Evolutionary conservation across 352 stramenopile genomes (phyloP).

Genomic region (Globisporangium rhizosaccharum): DNA sequence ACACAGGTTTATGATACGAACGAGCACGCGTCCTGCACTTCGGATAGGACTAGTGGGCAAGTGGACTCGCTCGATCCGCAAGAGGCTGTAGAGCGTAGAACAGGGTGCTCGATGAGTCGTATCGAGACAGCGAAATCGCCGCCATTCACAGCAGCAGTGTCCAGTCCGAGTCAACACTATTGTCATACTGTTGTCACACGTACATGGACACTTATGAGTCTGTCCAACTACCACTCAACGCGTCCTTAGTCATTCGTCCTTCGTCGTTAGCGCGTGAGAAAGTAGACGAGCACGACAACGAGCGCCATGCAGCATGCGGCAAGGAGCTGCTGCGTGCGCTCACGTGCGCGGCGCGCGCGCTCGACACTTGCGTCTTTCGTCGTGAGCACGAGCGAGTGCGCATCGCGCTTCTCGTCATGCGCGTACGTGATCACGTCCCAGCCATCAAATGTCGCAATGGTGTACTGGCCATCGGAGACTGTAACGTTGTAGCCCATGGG

Average conservation of each 20-base stretch:
- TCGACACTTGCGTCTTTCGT: slow-evolving; percentile 39
- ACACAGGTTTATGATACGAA: too few species aligned
- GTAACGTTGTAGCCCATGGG: slow-evolving; percentile 46
- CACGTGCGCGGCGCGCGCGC: slow-evolving; percentile 16
- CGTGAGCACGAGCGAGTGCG: slow-evolving; percentile 38
- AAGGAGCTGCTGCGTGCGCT: slow-evolving; percentile 17
- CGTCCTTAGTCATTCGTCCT: too few species aligned
- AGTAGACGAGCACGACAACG: slow-evolving; percentile 23
- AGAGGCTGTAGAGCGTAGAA: too few species aligned
- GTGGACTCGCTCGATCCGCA: too few species aligned
- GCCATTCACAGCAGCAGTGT: too few species aligned
- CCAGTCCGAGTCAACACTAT: too few species aligned
- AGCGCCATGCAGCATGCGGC: slow-evolving; percentile 15
- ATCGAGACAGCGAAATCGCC: too few species aligned
- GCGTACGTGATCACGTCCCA: slow-evolving; percentile 56
- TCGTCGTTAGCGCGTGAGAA: slow-evolving; percentile 12
- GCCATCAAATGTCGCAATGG: slow-evolving; percentile 38
- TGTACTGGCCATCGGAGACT: slow-evolving; percentile 57
- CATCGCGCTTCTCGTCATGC: slow-evolving; percentile 34
- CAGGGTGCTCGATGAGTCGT: too few species aligned
- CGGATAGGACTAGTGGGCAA: too few species aligned
- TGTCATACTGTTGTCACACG: too few species aligned
- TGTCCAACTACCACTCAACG: neutral
- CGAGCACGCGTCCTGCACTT: too few species aligned
- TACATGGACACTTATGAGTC: neutral